phyloP scores from a whole-genome alignment of 768 basidiomycete genomes.

The Fomitopsis serialis region DNA sequence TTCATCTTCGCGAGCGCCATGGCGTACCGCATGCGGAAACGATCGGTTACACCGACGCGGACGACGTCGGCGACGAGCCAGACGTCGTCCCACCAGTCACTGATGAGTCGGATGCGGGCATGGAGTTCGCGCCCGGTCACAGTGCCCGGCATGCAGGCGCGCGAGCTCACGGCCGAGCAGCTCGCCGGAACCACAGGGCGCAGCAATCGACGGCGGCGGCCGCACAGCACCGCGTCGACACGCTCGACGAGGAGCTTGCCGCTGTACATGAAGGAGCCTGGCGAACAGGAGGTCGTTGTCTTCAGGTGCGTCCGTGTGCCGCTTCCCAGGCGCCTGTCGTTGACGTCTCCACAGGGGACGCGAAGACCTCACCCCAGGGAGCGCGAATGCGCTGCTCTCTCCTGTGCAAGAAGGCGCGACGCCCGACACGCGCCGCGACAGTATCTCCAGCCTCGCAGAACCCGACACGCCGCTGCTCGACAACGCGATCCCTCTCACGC shows the following conservation, averaged over 20 bases:
- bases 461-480: slow-evolving; percentile 39
- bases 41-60: neutral
- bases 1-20: neutral
- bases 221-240: slow-evolving; percentile 68
- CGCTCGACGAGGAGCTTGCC: slow-evolving; percentile 76
- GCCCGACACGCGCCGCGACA: slow-evolving; percentile 5
- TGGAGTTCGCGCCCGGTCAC: slow-evolving; percentile 1
- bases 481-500: slow-evolving; percentile 24
- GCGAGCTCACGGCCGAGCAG: slow-evolving; percentile 49
- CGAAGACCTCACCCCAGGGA: slow-evolving; percentile 48
- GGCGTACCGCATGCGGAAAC: neutral
- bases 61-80: neutral
- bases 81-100: neutral
- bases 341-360: slow-evolving; percentile 34
- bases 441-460: slow-evolving; percentile 29
- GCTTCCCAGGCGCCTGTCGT: neutral
- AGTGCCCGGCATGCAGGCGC: neutral
- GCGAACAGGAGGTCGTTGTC: slow-evolving; percentile 77
- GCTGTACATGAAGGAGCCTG: slow-evolving; percentile 79
- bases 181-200: slow-evolving; percentile 34
- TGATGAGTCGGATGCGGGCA: neutral
- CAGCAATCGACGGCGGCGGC: slow-evolving; percentile 31
- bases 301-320: slow-evolving; percentile 30
- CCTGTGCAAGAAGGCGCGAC: slow-evolving; percentile 19
- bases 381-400: slow-evolving; percentile 32